Conservation (phyloP, 306 rosid genomes). For the Acacia acuminata region DNA sequence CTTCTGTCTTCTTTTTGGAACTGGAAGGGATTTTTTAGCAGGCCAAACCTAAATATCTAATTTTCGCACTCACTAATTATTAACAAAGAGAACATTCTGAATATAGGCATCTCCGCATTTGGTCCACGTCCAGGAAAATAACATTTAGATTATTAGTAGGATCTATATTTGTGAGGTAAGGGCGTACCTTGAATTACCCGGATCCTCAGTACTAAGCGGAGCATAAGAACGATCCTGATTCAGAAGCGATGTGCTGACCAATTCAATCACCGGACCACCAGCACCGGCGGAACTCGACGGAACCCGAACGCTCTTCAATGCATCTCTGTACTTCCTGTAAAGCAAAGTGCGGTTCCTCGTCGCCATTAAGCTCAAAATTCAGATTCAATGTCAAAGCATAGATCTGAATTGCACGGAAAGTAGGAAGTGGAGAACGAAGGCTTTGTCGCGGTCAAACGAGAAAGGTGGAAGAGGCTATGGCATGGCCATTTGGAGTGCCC, state of each 20-base stretch:
- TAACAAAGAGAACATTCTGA: not conserved
- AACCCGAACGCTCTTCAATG: constrained; percentile 77
- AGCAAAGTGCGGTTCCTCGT: constrained; percentile 67
- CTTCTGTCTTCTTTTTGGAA: not conserved
- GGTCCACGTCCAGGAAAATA: constrained; percentile 23
- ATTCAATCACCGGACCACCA: constrained; percentile 83
- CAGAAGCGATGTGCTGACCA: constrained; percentile 81
- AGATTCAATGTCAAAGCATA: constrained; percentile 22
- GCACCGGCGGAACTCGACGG: constrained; percentile 54
- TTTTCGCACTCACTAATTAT: not conserved
- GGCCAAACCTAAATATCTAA: not conserved
- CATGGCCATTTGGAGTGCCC: not conserved
- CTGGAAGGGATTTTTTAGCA: not conserved
- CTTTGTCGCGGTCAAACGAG: constrained; percentile 30
- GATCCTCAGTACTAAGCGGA: constrained; percentile 96
- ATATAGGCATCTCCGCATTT: not conserved
- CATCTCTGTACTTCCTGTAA: constrained; percentile 65
- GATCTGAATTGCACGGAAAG: constrained; percentile 25
- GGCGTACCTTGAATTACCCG: constrained; percentile 80
- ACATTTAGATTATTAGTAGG: constrained; percentile 5
- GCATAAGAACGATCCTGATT: constrained; percentile 77
- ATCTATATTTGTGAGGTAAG: constrained; percentile 32
- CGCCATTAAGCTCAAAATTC: constrained; percentile 48
- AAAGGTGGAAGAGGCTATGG: not conserved
- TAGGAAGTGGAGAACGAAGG: not conserved